These are phyloP conservation scores for Sporothrix phasma DNA, from an alignment of 2,329 filamentous ascomycete genomes.

Conservation along the genomic window DNA sequence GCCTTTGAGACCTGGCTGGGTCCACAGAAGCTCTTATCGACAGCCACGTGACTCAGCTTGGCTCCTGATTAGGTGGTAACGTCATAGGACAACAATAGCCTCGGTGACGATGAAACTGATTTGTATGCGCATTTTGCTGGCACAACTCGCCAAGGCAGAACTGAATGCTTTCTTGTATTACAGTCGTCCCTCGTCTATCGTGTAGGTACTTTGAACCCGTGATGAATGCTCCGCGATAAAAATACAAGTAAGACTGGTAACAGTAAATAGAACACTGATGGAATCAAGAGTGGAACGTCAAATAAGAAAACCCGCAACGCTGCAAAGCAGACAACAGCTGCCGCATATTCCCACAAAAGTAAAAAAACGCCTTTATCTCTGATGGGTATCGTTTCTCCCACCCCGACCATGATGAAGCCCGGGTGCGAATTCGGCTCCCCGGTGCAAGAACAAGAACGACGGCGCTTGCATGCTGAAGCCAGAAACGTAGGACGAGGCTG, in stretches of 20 bases:
- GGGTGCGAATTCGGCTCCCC: not conserved
- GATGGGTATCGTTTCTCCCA: not conserved
- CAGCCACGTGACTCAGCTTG: not conserved
- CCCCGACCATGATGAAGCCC: not conserved
- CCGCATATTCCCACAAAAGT: not conserved
- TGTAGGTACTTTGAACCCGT: not conserved
- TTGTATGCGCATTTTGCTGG: no score
- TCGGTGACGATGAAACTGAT: no score
- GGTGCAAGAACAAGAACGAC: not conserved
- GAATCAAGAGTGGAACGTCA: no score
- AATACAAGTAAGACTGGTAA: not conserved
- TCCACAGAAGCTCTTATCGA: not conserved
- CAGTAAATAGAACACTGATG: not conserved
- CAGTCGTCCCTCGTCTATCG: not conserved
- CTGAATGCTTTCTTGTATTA: not conserved
- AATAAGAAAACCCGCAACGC: not conserved
- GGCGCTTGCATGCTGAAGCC: not conserved
- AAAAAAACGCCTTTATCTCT: not conserved
- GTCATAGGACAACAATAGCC: not conserved
- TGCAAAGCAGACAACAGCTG: not conserved
- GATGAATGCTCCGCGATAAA: not conserved
- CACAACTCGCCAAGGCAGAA: not conserved
- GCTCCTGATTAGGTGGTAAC: not conserved
- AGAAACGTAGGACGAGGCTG: not conserved
- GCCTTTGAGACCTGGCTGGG: not conserved